Base-by-base conservation (phyloP, 2,329 filamentous ascomycete genomes). In the Talaromyces sp. region DNA sequence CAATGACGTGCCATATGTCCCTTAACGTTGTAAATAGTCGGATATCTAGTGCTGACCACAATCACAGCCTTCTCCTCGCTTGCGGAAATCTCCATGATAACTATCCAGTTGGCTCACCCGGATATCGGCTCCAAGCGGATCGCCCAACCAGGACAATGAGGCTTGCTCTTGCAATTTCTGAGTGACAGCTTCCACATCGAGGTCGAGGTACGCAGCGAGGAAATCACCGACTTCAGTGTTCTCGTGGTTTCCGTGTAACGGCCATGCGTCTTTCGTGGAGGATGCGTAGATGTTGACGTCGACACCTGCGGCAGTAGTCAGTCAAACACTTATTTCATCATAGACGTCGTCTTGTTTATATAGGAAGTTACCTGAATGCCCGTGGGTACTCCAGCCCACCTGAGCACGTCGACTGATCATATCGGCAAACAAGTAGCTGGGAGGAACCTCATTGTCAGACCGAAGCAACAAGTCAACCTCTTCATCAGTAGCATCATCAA, bases 231-330 rank as follows among this genome's bases (percentile, higher is more conserved):
- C 82, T 25, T 97, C 91, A 0, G 87, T 97, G 70, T 99, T 99
- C 78, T 99, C 94, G 56, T 95, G 87, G 71, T 97, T 97, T 7
- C 93, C 93, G 2, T 84, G 77, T 6, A 96, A 79, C 13, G 81
- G 78, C 43, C 83, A 80, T 0, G 86, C 83, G 31, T 78, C 76
- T 37, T 83, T 80, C 0, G 83, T 80, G 3, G 89, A 86, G 0
- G 89, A 92, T 54, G 89, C 88, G 76, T 97, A 99, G 64, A 99
- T 90, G 73, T 99, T 99, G 51, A 99, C 94, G 70, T 99, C 94
- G 7, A 94, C 91, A 53, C 88, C 94, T 69, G 69, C 60, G 25
- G 25, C 3, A 28, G 21, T 28, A 41, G n/a, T 17, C 37, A 41
- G 51, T 62, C 53, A 66, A 60, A n/a, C n/a, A n/a, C n/a, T n/a